These are phyloP conservation scores for Collybiopsis luxurians DNA, from an alignment of 768 basidiomycete species.

Conservation along the genomic window DNA sequence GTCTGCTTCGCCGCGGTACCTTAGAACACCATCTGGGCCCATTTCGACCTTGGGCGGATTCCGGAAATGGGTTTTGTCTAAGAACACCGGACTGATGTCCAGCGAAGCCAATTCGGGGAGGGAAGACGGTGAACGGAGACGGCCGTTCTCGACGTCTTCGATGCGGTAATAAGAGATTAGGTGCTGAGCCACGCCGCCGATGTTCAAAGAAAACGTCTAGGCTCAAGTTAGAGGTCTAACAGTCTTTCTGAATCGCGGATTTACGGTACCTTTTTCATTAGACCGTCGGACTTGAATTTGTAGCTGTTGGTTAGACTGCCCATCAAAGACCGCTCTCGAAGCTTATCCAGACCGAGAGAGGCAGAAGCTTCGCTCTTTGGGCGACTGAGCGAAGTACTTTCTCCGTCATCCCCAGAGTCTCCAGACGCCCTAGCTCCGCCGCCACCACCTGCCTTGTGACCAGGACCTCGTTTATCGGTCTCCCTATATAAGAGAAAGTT, in stretches of 20 bases:
- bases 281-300: conserved; percentile 89
- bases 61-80: conserved; percentile 89
- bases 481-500: conserved; percentile 96
- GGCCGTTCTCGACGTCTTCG: conserved; percentile 86
- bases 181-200: conserved; percentile 84
- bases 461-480: conserved; percentile 78
- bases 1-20: conserved; percentile 84
- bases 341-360: conserved; percentile 53
- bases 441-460: conserved; percentile 50
- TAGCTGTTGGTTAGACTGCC: conserved; percentile 91
- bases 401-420: conserved; percentile 25
- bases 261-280: conserved; percentile 99
- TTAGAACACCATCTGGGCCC: conserved; percentile 76
- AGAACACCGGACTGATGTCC: conserved; percentile 83
- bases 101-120: conserved; percentile 84
- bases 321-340: conserved; percentile 77
- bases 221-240: conserved; percentile 8
- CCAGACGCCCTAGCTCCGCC: background rate
- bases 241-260: too few species aligned
- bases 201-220: conserved; percentile 90
- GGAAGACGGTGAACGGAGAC: conserved; percentile 84
- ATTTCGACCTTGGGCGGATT: conserved; percentile 81
- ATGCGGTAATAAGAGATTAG: conserved; percentile 94
- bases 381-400: conserved; percentile 54
- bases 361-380: conserved; percentile 51